Base-by-base conservation (phyloP, 805 yeast genomes). In the Lipomyces chichibuensis region DNA sequence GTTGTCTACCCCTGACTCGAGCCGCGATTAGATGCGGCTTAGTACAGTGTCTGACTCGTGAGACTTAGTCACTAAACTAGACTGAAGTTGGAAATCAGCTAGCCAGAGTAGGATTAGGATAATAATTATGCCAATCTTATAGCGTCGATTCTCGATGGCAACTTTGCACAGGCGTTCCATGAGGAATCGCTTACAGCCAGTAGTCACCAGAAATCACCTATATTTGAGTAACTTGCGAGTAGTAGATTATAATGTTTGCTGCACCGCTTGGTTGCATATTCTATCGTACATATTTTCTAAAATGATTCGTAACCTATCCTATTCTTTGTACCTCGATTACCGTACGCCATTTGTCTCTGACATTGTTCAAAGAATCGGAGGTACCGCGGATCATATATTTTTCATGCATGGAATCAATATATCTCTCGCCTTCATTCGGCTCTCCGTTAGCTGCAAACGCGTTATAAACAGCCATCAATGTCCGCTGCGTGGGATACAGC, bases 401-500 rank as follows among this genome's bases (percentile, higher is more conserved):
- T 14, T 46, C 17, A 43, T 43, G 27, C 56, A 66, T 46, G 55
- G 25, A 29, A n/a, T 60, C 51, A 37, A 57, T 32, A 29, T 57
- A 20, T 5, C 29, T 32, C 53, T n/a, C 27, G 8, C 59, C 70
- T 27, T 37, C 25, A 11, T 27, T 25, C 49, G 33, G 27, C 25
- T 33, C 52, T 27, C 54, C 49, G 60, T 67, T 67, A 20, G 57
- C 37, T 7, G 56, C 64, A 53, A 59, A 67, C 32, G 65, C 64
- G 39, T 52, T 53, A 37, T 52, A 43, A 1, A 62, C 27, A 32
- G 69, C 69, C 23, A 23, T 46, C 17, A 65, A 20, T 7, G 71
- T 67, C 23, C 17, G n/a, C 37, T 25, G n/a, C 6, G 65, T 57
- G 35, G 71, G 71, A 43, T 59, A 65, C 32, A 63, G 59, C 43